Conservation (phyloP, 2,329 filamentous ascomycete species). For the Ilyonectria robusta region DNA sequence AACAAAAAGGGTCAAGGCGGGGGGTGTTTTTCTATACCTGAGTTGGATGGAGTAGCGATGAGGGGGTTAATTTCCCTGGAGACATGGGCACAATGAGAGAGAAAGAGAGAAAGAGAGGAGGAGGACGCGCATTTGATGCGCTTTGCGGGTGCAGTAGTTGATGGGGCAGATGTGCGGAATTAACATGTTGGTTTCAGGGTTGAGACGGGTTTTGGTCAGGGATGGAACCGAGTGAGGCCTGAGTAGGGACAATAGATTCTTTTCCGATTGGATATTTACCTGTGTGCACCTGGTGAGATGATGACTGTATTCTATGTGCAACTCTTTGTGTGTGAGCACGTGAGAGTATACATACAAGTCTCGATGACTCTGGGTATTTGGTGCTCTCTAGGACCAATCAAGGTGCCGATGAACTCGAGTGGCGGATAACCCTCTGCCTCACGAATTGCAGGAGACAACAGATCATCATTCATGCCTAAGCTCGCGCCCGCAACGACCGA, state of each 20-base stretch:
- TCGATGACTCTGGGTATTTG: neutral
- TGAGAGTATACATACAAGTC: neutral
- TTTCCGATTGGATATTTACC: conserved; percentile 46
- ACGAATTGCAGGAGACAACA: conserved; percentile 1
- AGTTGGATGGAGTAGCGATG: conserved; percentile 48
- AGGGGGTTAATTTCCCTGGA: conserved; percentile 35
- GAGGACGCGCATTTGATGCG: conserved; percentile 17
- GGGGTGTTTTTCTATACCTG: conserved; percentile 47
- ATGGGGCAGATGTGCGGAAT: conserved; percentile 44
- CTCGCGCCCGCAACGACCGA: neutral
- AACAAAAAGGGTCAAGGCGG: conserved; percentile 35
- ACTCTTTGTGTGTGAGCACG: neutral
- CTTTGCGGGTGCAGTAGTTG: conserved; percentile 37
- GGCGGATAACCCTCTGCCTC: neutral
- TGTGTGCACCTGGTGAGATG: conserved; percentile 7
- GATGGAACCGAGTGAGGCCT: conserved; percentile 35
- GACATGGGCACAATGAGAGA: conserved; percentile 22
- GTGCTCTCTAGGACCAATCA: neutral
- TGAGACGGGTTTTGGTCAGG: conserved; percentile 44
- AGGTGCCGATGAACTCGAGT: neutral
- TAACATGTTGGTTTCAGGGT: conserved; percentile 43
- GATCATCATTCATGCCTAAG: conserved; percentile 2
- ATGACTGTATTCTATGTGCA: neutral
- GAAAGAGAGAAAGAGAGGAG: conserved; percentile 17
- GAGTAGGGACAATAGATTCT: conserved; percentile 47